Conservation (phyloP, 1,139 yeast genomes). For the Pichiaceae sp. region DNA sequence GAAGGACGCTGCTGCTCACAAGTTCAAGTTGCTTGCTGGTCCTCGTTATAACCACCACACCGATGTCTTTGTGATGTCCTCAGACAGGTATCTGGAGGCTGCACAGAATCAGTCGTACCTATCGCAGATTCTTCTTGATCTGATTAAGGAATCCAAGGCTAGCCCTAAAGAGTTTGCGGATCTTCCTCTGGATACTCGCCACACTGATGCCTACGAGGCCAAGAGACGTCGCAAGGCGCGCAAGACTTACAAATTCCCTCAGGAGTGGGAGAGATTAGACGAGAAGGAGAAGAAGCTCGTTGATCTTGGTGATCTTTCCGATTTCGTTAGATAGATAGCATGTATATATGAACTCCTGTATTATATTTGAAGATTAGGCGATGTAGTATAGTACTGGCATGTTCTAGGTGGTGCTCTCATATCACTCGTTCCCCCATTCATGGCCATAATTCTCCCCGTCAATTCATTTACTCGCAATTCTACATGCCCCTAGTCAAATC, state of each 20-base stretch:
- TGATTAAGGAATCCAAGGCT: conserved; percentile 62
- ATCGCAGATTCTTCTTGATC: conserved; percentile 52
- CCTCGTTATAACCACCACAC: conserved; percentile 60
- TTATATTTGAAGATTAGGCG: too few relatives aligned
- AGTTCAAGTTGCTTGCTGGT: conserved; percentile 73
- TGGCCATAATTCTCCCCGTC: too few relatives aligned
- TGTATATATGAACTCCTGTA: too few relatives aligned
- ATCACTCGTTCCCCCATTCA: too few relatives aligned
- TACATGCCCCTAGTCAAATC: too few relatives aligned
- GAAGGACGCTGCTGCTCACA: conserved; percentile 48
- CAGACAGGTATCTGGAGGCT: conserved; percentile 61
- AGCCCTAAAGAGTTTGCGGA: conserved; percentile 58
- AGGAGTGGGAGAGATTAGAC: conserved; percentile 75
- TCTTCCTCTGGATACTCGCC: conserved; percentile 77
- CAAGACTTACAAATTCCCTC: conserved; percentile 52
- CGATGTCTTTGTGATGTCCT: conserved; percentile 53
- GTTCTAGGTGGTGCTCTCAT: too few relatives aligned
- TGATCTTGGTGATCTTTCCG: too few relatives aligned
- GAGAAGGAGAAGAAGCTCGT: too few relatives aligned
- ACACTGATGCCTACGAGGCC: conserved; percentile 37
- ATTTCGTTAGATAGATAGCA: too few relatives aligned
- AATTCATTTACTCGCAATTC: too few relatives aligned
- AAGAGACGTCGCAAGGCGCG: conserved; percentile 29
- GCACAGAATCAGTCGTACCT: conserved; percentile 79
- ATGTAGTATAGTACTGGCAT: too few relatives aligned